Evolutionary conservation across 2,329 filamentous ascomycete species (phyloP).

Genomic region (Trichoderma atrobrunneum): DNA sequence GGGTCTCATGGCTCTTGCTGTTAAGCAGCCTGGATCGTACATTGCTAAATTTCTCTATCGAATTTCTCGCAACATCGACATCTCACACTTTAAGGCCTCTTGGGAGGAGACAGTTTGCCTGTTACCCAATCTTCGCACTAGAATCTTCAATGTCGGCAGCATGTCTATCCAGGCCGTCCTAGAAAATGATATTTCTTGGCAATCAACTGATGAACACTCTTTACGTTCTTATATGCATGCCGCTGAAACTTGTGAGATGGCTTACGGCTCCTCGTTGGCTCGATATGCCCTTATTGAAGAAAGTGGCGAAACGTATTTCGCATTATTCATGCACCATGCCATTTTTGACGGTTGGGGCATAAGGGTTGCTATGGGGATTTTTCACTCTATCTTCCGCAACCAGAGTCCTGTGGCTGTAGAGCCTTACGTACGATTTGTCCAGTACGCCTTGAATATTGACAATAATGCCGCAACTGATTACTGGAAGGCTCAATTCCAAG

Average conservation of each 20-base stretch:
- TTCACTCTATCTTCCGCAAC: background rate
- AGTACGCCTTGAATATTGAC: constrained; percentile 6
- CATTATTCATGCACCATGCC: constrained; percentile 23
- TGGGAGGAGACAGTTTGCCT: constrained; percentile 23
- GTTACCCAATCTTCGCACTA: constrained; percentile 23
- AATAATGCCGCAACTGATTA: constrained; percentile 8
- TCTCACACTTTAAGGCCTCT: constrained; percentile 18
- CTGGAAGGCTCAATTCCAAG: constrained; percentile 21
- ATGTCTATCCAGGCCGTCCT: constrained; percentile 20
- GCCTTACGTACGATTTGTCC: constrained; percentile 13
- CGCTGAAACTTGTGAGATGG: background rate
- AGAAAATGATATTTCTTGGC: constrained; percentile 14
- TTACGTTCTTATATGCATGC: constrained; percentile 4
- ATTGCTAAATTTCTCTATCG: constrained; percentile 22
- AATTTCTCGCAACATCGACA: constrained; percentile 10
- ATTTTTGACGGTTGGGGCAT: constrained; percentile 24
- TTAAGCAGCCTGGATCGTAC: constrained; percentile 26
- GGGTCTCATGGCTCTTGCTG: constrained; percentile 33
- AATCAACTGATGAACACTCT: background rate
- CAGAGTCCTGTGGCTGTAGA: background rate
- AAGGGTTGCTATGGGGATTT: background rate
- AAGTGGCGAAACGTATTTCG: constrained; percentile 6
- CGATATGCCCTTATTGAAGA: constrained; percentile 12
- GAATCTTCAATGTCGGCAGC: constrained; percentile 21
- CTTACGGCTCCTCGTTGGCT: background rate